Conservation (phyloP, 306 rosid genomes). For the Carpinus viminea region DNA sequence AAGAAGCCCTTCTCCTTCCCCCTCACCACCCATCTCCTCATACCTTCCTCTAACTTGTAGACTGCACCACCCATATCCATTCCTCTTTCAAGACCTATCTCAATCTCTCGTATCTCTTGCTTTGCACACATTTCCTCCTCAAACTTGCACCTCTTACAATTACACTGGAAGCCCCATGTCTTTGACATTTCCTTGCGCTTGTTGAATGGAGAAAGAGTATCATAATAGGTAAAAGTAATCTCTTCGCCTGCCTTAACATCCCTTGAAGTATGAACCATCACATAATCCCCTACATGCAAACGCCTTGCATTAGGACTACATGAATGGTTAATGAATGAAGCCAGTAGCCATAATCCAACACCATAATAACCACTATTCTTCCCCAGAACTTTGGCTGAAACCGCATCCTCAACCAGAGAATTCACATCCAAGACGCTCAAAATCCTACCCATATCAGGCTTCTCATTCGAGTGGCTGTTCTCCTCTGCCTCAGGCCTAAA, state of each 20-base stretch:
- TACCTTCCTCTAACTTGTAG: slow-evolving; percentile 67
- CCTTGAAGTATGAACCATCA: slow-evolving; percentile 73
- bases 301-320: slow-evolving; percentile 78
- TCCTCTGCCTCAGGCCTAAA: slow-evolving; percentile 52
- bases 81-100: slow-evolving; percentile 67
- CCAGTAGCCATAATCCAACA: slow-evolving; percentile 78
- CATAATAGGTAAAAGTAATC: slow-evolving; percentile 68
- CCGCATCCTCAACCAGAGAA: slow-evolving; percentile 71
- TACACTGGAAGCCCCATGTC: slow-evolving; percentile 79
- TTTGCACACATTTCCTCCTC: slow-evolving; percentile 48
- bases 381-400: slow-evolving; percentile 69
- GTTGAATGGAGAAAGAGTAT: slow-evolving; percentile 44
- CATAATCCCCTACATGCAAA: slow-evolving; percentile 74
- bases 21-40: slow-evolving; percentile 67
- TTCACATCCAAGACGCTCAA: slow-evolving; percentile 71
- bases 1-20: slow-evolving; percentile 67
- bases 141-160: slow-evolving; percentile 76
- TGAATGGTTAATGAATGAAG: slow-evolving; percentile 80
- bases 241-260: slow-evolving; percentile 86
- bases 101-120: slow-evolving; percentile 64
- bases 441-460: slow-evolving; percentile 49
- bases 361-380: slow-evolving; percentile 68
- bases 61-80: slow-evolving; percentile 57
- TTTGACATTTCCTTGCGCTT: slow-evolving; percentile 58
- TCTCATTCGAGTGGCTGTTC: slow-evolving; percentile 8